Evolutionary conservation across 306 rosid genomes (phyloP).

Genomic region (Gynostemma pentaphyllum): DNA sequence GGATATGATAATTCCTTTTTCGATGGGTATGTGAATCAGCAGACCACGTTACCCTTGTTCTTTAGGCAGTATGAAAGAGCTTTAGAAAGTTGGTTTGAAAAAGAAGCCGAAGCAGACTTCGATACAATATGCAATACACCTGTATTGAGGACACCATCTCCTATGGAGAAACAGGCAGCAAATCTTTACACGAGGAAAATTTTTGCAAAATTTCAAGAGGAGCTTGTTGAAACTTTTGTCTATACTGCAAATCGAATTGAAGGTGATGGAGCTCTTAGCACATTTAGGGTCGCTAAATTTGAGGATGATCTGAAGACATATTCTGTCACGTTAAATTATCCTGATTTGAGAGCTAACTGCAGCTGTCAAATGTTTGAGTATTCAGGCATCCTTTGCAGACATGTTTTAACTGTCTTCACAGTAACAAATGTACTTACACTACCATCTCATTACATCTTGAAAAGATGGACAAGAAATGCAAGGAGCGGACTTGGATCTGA

Average conservation of each 20-base stretch:
- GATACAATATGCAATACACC: constrained; percentile 19
- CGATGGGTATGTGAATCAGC: too few relatives aligned
- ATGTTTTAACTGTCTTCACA: constrained; percentile 28
- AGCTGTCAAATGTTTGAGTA: constrained; percentile 31
- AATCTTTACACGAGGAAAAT: constrained; percentile 17
- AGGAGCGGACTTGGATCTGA: constrained; percentile 25
- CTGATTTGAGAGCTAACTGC: constrained; percentile 26
- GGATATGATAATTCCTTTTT: too few relatives aligned
- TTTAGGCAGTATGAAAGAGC: constrained; percentile 17
- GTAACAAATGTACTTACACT: constrained; percentile 33
- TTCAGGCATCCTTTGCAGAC: constrained; percentile 29
- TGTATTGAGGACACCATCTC: constrained; percentile 25
- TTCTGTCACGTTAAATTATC: constrained; percentile 22
- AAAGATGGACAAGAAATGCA: constrained; percentile 33
- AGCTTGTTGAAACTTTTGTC: constrained; percentile 24
- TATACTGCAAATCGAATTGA: constrained; percentile 17
- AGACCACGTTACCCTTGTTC: too few relatives aligned
- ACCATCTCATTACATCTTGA: constrained; percentile 28
- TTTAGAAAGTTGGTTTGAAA: constrained; percentile 11
- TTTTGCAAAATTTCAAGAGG: constrained; percentile 24
- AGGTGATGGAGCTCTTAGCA: constrained; percentile 13
- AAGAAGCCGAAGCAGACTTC: constrained; percentile 28
- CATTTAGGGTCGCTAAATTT: constrained; percentile 25
- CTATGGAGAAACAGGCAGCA: constrained; percentile 31
- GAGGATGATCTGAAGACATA: constrained; percentile 20